Conservation (phyloP, 2,329 filamentous ascomycete genomes). For the Fusarium oligoseptatum region DNA sequence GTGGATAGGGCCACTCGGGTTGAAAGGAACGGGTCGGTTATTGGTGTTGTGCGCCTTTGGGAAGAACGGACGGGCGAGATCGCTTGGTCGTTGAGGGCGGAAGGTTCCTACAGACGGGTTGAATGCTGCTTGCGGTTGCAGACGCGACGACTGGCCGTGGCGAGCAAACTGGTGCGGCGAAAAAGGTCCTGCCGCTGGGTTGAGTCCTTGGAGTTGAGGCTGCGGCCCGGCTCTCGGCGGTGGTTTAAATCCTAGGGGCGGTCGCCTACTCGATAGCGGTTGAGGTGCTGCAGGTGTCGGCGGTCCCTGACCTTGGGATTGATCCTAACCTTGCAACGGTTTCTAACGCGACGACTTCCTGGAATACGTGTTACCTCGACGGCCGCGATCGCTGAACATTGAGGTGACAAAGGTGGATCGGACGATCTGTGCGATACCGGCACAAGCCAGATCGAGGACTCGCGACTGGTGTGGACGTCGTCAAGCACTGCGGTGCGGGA, state of each 20-base stretch:
- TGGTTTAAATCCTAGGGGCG: background rate
- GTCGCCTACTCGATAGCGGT: background rate
- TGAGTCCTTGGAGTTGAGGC: background rate
- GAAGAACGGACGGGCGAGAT: background rate
- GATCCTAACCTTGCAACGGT: constrained; percentile 22
- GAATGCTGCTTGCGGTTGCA: background rate
- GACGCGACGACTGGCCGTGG: background rate
- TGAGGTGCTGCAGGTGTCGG: background rate
- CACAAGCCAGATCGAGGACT: constrained; percentile 1
- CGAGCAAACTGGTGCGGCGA: background rate
- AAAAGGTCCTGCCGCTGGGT: background rate
- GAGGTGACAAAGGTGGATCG: constrained; percentile 15
- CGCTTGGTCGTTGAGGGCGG: background rate
- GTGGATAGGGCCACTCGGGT: background rate
- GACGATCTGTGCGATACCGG: background rate
- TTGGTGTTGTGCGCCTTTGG: background rate
- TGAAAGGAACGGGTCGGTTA: background rate
- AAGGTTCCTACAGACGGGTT: background rate
- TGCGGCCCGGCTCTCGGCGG: background rate
- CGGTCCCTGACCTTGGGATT: constrained; percentile 3
- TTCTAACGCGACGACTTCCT: constrained; percentile 48
- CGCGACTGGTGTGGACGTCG: constrained; percentile 5
- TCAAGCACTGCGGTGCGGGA: constrained; percentile 22
- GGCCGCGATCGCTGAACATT: constrained; percentile 36
- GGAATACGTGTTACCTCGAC: constrained; percentile 36